A percentile compares a stretch with the other conserved stretches of the same genome.
phyloP scores from a whole-genome alignment of 2,329 filamentous ascomycete genomes.

The Xylariaceae sp. region DNA sequence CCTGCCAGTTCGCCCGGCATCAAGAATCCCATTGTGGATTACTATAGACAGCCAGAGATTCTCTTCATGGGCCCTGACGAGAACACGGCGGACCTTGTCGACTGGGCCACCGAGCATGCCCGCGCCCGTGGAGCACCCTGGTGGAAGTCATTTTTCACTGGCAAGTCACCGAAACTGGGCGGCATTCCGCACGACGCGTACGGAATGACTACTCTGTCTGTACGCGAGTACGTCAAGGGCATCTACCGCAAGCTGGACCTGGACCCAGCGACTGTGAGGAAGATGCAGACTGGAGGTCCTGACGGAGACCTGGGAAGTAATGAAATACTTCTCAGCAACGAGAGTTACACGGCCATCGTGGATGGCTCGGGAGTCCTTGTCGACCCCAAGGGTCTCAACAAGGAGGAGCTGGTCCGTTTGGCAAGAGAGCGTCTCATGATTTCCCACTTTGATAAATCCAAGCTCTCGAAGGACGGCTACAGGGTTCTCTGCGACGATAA shows the following conservation, averaged over 20 bases:
- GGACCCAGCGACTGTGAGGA: conserved; percentile 75
- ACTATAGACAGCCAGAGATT: conserved; percentile 92
- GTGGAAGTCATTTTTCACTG: conserved; percentile 99
- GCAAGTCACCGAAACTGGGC: conserved; percentile 91
- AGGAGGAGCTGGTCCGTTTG: conserved; percentile 72
- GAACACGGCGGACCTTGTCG: conserved; percentile 93
- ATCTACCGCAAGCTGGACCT: conserved; percentile 95
- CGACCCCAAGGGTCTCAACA: conserved; percentile 83
- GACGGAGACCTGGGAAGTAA: conserved; percentile 97
- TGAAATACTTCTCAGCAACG: conserved; percentile 90
- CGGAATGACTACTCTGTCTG: conserved; percentile 95
- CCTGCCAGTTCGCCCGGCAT: conserved; percentile 89
- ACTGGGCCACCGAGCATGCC: conserved; percentile 98
- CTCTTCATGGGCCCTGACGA: conserved; percentile 98
- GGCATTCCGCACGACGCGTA: conserved; percentile 95
- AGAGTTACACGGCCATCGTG: conserved; percentile 93
- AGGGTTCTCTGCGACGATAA: conserved; percentile 86
- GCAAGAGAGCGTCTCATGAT: conserved; percentile 89
- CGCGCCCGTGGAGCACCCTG: conserved; percentile 80
- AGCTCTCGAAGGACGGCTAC: conserved; percentile 83
- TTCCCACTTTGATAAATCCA: conserved; percentile 72
- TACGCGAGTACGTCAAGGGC: conserved; percentile 90
- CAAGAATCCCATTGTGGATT: conserved; percentile 96
- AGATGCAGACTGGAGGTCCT: conserved; percentile 95
- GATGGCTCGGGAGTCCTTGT: conserved; percentile 93